Evolutionary conservation across 352 stramenopile genomes (phyloP).

Genomic region (Globisporangium lucens): DNA sequence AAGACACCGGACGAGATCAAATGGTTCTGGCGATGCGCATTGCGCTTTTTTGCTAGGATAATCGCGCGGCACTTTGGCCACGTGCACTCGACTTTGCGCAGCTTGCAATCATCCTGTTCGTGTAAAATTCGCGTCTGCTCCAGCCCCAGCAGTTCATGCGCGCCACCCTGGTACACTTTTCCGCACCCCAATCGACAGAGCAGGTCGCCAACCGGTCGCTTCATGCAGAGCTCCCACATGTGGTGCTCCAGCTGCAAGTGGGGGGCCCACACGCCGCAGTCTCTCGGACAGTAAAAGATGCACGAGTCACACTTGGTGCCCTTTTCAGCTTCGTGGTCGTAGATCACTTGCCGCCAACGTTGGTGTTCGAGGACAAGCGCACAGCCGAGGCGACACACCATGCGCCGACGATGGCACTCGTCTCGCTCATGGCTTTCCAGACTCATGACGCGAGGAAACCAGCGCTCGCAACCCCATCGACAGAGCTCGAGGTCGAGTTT

Average conservation of each 20-base stretch:
- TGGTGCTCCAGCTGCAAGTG: conserved; percentile 45
- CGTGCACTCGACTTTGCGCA: conserved; percentile 68
- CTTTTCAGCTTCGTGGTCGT: conserved; percentile 49
- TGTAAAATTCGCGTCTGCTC: conserved; percentile 66
- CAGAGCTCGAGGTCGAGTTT: conserved; percentile 36
- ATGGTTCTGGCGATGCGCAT: conserved; percentile 55
- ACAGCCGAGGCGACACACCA: conserved; percentile 71
- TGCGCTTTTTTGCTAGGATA: conserved; percentile 57
- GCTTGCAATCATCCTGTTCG: conserved; percentile 62
- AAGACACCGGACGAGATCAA: conserved; percentile 56
- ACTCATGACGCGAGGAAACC: conserved; percentile 41
- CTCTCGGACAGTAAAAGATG: conserved; percentile 54
- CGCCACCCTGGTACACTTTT: conserved; percentile 45
- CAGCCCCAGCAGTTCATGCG: conserved; percentile 55
- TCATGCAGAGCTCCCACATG: conserved; percentile 56
- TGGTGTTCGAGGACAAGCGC: conserved; percentile 40
- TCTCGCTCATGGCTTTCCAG: conserved; percentile 47
- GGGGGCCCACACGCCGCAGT: conserved; percentile 68
- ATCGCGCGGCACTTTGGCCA: conserved; percentile 60
- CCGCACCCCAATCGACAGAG: conserved; percentile 59
- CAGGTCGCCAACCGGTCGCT: conserved; percentile 55
- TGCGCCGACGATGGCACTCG: conserved; percentile 55
- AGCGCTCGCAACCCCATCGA: conserved; percentile 56
- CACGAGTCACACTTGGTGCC: conserved; percentile 39
- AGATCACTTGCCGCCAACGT: conserved; percentile 46